These are phyloP conservation scores for Boeremia exigua DNA, from an alignment of 2,329 filamentous ascomycete genomes.

Conservation along the genomic window DNA sequence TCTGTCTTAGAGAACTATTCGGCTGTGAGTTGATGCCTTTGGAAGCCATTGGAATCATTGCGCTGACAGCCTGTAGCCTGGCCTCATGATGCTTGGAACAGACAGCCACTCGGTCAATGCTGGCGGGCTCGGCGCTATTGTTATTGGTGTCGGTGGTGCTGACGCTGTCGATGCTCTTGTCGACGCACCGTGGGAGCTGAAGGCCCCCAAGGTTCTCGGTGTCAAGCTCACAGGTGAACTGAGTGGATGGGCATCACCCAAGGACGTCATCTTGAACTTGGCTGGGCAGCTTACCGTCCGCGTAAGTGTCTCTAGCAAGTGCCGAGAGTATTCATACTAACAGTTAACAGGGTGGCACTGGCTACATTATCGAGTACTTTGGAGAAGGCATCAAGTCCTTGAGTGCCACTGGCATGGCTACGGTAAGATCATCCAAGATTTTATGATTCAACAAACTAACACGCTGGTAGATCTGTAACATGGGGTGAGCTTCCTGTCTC, in stretches of 20 bases:
- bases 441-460: not conserved
- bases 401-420: conserved; percentile 92
- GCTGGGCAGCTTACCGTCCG: conserved; percentile 90
- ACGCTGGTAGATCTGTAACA: conserved; percentile 39
- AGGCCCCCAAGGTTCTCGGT: conserved; percentile 88
- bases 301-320: conserved; percentile 33
- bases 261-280: conserved; percentile 91
- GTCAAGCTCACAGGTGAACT: conserved; percentile 84
- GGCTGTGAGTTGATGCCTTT: conserved; percentile 51
- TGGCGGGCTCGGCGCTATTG: conserved; percentile 90
- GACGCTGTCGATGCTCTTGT: conserved; percentile 97
- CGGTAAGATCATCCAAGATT: conserved; percentile 44
- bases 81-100: conserved; percentile 97
- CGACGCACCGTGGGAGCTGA: conserved; percentile 95
- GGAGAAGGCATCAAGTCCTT: conserved; percentile 88
- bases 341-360: conserved; percentile 73
- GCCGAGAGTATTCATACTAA: conserved; percentile 16
- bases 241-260: conserved; percentile 89
- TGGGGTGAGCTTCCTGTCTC: conserved; percentile 33
- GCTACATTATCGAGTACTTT: conserved; percentile 93
- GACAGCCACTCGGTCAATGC: conserved; percentile 98
- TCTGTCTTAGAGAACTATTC: conserved; percentile 98
- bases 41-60: not conserved
- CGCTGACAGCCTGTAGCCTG: conserved; percentile 58
- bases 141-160: conserved; percentile 85